Evolutionary conservation across 192 early-diverging fungal species (phyloP).

Genomic region (Paraglomus brasilianum): DNA sequence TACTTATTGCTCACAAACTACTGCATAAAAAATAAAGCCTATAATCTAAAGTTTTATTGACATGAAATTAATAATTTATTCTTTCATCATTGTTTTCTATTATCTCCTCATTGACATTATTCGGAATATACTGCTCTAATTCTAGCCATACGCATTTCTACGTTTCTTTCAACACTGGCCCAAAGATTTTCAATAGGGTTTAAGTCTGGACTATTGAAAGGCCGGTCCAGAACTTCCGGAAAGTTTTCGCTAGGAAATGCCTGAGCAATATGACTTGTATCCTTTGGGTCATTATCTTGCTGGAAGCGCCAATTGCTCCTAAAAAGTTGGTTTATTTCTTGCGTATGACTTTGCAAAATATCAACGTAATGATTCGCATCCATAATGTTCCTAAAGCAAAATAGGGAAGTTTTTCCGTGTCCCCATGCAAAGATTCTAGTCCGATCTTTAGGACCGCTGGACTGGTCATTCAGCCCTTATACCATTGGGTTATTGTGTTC

Average conservation of each 20-base stretch:
- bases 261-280: constrained; percentile 9
- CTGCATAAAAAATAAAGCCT: too few relatives aligned
- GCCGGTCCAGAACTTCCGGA: constrained; percentile 7
- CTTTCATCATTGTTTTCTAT: too few relatives aligned
- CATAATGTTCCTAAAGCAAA: constrained; percentile 14
- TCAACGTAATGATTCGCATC: constrained; percentile 18
- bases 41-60: too few relatives aligned
- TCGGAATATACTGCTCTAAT: constrained; percentile 10
- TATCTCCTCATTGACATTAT: too few relatives aligned
- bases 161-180: not conserved
- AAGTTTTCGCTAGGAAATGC: constrained; percentile 1
- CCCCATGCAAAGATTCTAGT: constrained; percentile 14
- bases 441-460: constrained; percentile 1
- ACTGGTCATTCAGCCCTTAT: too few relatives aligned
- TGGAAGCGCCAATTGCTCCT: not conserved
- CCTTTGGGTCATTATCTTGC: constrained; percentile 19
- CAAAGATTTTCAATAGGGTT: too few relatives aligned
- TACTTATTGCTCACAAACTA: too few relatives aligned
- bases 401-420: constrained; percentile 5
- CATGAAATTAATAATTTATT: too few relatives aligned
- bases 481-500: constrained; percentile 1
- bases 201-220: constrained; percentile 9
- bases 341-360: not conserved
- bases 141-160: constrained; percentile 14
- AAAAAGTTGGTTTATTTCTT: constrained; percentile 5